Conservation (phyloP, 1,284 basidiomycete genomes). For the Agroathelia rolfsii region DNA sequence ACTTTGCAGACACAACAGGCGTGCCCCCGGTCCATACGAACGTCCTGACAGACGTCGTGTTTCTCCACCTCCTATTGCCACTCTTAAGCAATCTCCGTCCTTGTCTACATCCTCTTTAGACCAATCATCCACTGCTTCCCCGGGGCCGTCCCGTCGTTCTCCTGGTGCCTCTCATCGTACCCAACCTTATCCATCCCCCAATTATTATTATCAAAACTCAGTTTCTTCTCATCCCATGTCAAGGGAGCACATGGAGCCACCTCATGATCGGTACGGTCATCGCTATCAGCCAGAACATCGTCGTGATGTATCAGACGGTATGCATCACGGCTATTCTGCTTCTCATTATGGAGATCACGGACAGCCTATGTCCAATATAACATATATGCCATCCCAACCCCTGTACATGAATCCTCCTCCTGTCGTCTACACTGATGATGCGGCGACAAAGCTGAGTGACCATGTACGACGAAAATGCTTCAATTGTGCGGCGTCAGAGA, state of each 20-base stretch:
- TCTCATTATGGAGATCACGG: slow-evolving; percentile 21
- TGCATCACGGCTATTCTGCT: too few relatives aligned
- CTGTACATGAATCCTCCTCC: slow-evolving; percentile 26
- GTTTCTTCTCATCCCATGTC: neutral
- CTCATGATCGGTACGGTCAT: too few relatives aligned
- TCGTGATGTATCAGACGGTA: too few relatives aligned
- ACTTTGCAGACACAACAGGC: too few relatives aligned
- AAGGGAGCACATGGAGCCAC: slow-evolving; percentile 7
- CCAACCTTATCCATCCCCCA: slow-evolving; percentile 20
- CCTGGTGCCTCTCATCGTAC: slow-evolving; percentile 21
- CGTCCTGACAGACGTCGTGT: too few relatives aligned
- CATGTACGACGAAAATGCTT: slow-evolving; percentile 65
- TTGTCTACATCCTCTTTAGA: slow-evolving; percentile 48
- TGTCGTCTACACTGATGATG: slow-evolving; percentile 62
- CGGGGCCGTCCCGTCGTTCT: slow-evolving; percentile 31
- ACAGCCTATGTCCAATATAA: slow-evolving; percentile 16
- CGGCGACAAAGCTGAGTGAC: slow-evolving; percentile 67
- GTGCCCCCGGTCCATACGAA: too few relatives aligned
- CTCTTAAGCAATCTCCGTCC: slow-evolving; percentile 51
- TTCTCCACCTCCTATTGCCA: slow-evolving; percentile 46
- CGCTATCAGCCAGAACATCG: too few relatives aligned
- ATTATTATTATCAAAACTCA: slow-evolving; percentile 24
- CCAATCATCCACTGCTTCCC: slow-evolving; percentile 48
- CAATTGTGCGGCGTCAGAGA: slow-evolving; percentile 79
- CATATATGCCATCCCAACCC: slow-evolving; percentile 22